phyloP scores from a whole-genome alignment of 441 rosid genomes.

The Melastoma candidum region DNA sequence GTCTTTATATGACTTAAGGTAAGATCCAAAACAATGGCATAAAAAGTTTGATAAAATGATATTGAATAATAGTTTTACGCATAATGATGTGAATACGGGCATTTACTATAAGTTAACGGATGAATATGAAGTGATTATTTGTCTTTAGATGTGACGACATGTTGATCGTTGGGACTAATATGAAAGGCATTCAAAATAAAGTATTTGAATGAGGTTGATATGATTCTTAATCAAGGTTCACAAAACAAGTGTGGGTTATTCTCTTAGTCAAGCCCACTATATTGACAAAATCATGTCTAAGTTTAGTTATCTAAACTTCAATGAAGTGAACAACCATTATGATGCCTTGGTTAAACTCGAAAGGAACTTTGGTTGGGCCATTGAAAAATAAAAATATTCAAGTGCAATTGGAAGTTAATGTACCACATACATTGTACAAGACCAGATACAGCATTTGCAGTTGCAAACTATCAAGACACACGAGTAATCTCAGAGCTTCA shows the following conservation, averaged over 20 bases:
- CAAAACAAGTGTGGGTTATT: neutral
- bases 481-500: no score
- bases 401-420: conserved; percentile 5
- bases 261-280: neutral
- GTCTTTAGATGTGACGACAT: no score
- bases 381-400: neutral
- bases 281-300: neutral
- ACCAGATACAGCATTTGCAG: neutral
- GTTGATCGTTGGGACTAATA: no score
- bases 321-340: neutral
- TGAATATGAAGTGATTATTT: no score
- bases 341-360: neutral
- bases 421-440: neutral
- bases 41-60: no score
- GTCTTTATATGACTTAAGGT: no score
- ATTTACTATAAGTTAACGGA: no score
- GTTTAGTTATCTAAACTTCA: neutral
- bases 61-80: no score
- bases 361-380: neutral
- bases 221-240: neutral
- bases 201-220: conserved; percentile 4
- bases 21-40: no score
- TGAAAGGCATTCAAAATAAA: no score
- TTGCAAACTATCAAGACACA: no score
- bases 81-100: no score